phyloP scores from a whole-genome alignment of 495 filamentous ascomycete species.

The Penicillium longicatenatum region DNA sequence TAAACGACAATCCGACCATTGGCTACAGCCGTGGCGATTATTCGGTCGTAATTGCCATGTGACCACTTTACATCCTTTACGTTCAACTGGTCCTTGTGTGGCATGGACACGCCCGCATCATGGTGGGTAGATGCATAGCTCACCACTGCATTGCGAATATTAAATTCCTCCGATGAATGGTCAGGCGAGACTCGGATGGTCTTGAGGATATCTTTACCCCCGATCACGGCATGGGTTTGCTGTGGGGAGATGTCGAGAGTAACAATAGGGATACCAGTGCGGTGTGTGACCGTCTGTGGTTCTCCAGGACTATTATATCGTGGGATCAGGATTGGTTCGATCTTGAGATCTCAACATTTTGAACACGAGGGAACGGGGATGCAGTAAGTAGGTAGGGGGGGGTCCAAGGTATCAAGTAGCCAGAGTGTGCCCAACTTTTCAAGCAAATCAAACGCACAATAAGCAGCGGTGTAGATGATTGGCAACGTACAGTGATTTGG shows the following conservation, averaged over 20 bases:
- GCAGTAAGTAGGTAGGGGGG: constrained; percentile 8
- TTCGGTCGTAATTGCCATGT: constrained; percentile 61
- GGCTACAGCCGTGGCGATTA: constrained; percentile 80
- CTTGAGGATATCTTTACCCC: constrained; percentile 81
- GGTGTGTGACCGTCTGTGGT: constrained; percentile 73
- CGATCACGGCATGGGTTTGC: constrained; percentile 75
- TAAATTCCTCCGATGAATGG: constrained; percentile 71
- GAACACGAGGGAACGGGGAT: constrained; percentile 2
- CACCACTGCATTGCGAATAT: constrained; percentile 75
- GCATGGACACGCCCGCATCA: constrained; percentile 50
- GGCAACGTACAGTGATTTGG: constrained; percentile 44
- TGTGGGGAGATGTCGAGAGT: constrained; percentile 79
- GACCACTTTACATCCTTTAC: constrained; percentile 88
- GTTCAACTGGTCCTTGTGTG: constrained; percentile 71
- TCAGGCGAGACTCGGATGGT: constrained; percentile 73
- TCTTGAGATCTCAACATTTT: neutral
- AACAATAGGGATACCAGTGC: constrained; percentile 69
- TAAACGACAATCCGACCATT: constrained; percentile 88
- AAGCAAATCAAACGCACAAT: constrained; percentile 8
- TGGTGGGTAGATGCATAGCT: constrained; percentile 66
- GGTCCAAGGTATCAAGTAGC: constrained; percentile 4
- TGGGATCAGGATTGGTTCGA: constrained; percentile 24
- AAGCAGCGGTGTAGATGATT: constrained; percentile 29
- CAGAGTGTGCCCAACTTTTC: neutral
- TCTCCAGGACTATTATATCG: constrained; percentile 54